Base-by-base conservation (phyloP, 1,284 basidiomycete genomes). In the Wallemia mellicola region DNA sequence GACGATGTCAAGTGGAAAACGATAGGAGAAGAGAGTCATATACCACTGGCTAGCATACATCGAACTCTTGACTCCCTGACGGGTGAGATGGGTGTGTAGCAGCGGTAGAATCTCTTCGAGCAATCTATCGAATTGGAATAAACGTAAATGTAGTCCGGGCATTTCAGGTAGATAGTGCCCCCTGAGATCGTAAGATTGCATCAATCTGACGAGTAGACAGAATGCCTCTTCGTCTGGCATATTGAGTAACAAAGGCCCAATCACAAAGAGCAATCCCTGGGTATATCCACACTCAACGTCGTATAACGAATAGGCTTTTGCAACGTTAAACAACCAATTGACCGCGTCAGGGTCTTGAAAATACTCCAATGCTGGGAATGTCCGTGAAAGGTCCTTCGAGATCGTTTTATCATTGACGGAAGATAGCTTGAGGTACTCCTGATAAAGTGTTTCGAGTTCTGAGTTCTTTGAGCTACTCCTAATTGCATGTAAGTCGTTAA, bases 191-290 rank as follows among this genome's bases (percentile, higher is more conserved):
- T 98, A 98, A 2, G 86, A 83, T 64, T 94, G 77, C 92, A 98
- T 98, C n/a, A 98, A 71, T 60, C 92, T 76, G n/a, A 95, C 88
- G 19, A 98, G 77, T 2, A 96, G 79, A 64, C 82, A 89, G 69
- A 98, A 98, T 0, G 92, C 92, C 71, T 98, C 92, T 72, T 95
- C 89, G 64, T 95, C 89, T 19, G 89, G 89, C 91, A 95, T 94
- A 67, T 96, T 94, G 26, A 98, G 74, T 24, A 98, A 71, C 22
- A 98, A 71, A 25, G 92, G 84, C 0, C 92, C 94, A 1, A 91
- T 91, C 59, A 98, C 81, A 68, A 98, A 98, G 1, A 88, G 87
- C 58, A 94, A 70, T 1, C 92, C 92, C 72, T 98, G 92, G 64
- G 91, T 96, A 67, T 98, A 98, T 1, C 92, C 92, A 19, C 95